Conservation (phyloP, 2,329 filamentous ascomycete genomes). For the Beauveria medogensis region DNA sequence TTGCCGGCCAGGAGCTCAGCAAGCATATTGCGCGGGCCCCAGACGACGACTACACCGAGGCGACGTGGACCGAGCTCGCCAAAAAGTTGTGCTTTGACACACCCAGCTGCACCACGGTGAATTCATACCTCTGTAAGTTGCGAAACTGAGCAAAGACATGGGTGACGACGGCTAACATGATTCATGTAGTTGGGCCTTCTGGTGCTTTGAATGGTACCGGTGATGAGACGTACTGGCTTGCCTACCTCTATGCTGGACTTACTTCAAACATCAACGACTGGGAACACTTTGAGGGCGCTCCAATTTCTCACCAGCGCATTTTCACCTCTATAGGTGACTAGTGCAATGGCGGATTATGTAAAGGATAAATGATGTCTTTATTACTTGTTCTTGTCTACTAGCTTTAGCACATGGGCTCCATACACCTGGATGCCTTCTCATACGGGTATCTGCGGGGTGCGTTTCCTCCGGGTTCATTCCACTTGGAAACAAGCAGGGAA, state of each 20-base stretch:
- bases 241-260: background rate
- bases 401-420: too few relatives aligned
- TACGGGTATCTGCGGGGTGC: too few relatives aligned
- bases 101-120: background rate
- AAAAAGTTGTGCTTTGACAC: background rate
- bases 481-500: too few relatives aligned
- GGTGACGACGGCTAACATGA: background rate
- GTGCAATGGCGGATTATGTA: too few relatives aligned
- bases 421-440: too few relatives aligned
- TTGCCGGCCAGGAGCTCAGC: background rate
- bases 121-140: background rate
- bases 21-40: background rate
- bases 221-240: background rate
- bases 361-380: too few relatives aligned
- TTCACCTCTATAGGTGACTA: constrained; percentile 19
- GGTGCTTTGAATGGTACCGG: background rate
- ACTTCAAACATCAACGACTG: background rate
- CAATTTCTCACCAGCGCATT: background rate
- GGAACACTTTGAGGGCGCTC: background rate
- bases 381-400: too few relatives aligned
- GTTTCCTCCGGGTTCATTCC: too few relatives aligned
- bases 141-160: background rate
- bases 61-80: background rate
- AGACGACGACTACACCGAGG: background rate
- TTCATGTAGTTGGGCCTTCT: background rate